phyloP scores from a whole-genome alignment of 116 monocot species.

The Trichopus zeylanicus region DNA sequence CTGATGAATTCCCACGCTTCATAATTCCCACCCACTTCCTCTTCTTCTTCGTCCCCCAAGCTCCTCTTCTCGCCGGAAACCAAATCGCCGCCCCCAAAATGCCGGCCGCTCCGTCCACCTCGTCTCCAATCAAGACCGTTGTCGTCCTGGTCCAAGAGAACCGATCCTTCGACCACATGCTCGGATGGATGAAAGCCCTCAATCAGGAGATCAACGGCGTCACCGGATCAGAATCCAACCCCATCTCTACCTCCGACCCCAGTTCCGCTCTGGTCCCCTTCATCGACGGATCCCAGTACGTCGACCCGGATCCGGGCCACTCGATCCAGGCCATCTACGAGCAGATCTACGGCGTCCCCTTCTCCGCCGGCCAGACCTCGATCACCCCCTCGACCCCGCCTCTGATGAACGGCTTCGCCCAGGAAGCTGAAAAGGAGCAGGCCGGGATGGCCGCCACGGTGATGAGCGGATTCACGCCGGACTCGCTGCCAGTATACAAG shows the following conservation, averaged over 20 bases:
- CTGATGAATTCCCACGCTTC: no score
- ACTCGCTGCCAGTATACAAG: slow-evolving; percentile 69
- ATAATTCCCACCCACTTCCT: no score
- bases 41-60: no score
- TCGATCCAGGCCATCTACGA: slow-evolving; percentile 93
- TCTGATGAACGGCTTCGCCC: slow-evolving; percentile 80
- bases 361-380: slow-evolving; percentile 28
- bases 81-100: not conserved
- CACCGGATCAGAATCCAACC: slow-evolving; percentile 44
- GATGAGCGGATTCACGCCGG: slow-evolving; percentile 79
- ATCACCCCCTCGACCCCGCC: slow-evolving; percentile 42
- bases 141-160: slow-evolving; percentile 72
- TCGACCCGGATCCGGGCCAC: slow-evolving; percentile 93
- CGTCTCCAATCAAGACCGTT: slow-evolving; percentile 47
- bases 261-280: slow-evolving; percentile 40
- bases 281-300: slow-evolving; percentile 50
- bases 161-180: slow-evolving; percentile 80
- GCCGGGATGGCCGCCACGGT: slow-evolving; percentile 58
- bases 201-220: slow-evolving; percentile 66
- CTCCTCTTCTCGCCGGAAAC: no score
- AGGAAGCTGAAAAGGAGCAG: slow-evolving; percentile 62
- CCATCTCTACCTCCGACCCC: slow-evolving; percentile 47
- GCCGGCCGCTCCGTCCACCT: not conserved
- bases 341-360: slow-evolving; percentile 68
- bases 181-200: slow-evolving; percentile 72